phyloP scores from a whole-genome alignment of 495 filamentous ascomycete genomes.

The Trichodelitschia bisporula region DNA sequence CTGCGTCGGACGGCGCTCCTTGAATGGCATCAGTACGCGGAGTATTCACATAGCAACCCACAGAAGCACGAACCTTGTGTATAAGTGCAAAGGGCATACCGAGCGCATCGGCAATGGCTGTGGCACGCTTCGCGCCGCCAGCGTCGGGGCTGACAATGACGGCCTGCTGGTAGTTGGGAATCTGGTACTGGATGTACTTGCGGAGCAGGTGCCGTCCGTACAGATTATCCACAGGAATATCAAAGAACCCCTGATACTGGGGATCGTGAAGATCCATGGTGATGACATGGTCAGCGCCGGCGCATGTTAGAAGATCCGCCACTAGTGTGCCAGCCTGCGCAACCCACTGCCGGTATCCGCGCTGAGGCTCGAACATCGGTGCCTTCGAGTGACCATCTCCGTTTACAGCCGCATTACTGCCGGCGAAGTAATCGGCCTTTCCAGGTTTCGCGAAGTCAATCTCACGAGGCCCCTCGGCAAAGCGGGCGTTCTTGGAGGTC shows the following conservation, averaged over 20 bases:
- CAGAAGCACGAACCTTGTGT: constrained; percentile 52
- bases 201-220: constrained; percentile 73
- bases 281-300: constrained; percentile 88
- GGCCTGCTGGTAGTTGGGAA: constrained; percentile 64
- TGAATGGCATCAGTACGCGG: constrained; percentile 10
- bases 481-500: constrained; percentile 5
- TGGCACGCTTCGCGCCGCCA: constrained; percentile 86
- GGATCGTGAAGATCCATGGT: constrained; percentile 96
- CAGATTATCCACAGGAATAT: constrained; percentile 92
- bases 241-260: constrained; percentile 97
- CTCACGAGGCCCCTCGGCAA: constrained; percentile 10
- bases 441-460: constrained; percentile 18
- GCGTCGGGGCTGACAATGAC: constrained; percentile 94
- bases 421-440: constrained; percentile 4
- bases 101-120: constrained; percentile 84
- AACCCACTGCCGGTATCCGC: constrained; percentile 95
- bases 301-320: constrained; percentile 81
- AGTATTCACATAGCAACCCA: constrained; percentile 6
- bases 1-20: constrained; percentile 92
- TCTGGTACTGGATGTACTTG: constrained; percentile 70
- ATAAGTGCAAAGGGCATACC: constrained; percentile 89
- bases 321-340: constrained; percentile 91
- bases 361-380: constrained; percentile 45
- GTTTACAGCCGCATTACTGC: not conserved
- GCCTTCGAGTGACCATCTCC: constrained; percentile 4